These are phyloP conservation scores for Colletotrichum filicis DNA, from an alignment of 2,329 filamentous ascomycete genomes.

Conservation along the genomic window DNA sequence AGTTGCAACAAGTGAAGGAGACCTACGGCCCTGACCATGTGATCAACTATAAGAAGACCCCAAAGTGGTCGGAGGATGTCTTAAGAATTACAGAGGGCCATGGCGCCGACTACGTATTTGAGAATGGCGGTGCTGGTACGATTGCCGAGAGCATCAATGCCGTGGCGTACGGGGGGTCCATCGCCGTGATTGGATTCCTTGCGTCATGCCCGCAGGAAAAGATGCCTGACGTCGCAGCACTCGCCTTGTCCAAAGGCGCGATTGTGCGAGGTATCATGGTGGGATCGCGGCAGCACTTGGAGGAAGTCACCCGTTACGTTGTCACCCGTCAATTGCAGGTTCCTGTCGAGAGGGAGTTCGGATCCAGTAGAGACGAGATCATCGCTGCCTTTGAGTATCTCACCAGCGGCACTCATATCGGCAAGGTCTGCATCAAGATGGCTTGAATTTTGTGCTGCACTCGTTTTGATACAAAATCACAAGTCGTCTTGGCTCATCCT, in stretches of 20 bases:
- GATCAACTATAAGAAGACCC: constrained; percentile 60
- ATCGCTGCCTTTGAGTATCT: constrained; percentile 12
- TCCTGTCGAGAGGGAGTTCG: constrained; percentile 48
- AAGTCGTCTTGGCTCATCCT: neutral
- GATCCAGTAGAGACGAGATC: constrained; percentile 43
- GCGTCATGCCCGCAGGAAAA: constrained; percentile 37
- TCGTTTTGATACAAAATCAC: neutral
- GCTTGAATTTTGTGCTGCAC: neutral
- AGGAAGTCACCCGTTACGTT: constrained; percentile 47
- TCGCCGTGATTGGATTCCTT: constrained; percentile 58
- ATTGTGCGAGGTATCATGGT: constrained; percentile 48
- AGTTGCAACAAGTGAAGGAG: constrained; percentile 50
- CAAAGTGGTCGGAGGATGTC: constrained; percentile 57
- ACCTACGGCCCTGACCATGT: constrained; percentile 53
- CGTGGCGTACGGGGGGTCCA: constrained; percentile 55
- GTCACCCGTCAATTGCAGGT: constrained; percentile 38
- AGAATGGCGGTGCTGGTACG: constrained; percentile 53
- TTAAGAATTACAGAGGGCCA: constrained; percentile 53
- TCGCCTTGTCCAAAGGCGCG: constrained; percentile 42
- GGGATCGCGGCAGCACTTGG: constrained; percentile 47
- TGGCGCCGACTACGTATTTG: constrained; percentile 54
- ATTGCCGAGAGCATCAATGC: constrained; percentile 56
- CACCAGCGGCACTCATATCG: constrained; percentile 43
- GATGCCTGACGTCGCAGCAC: constrained; percentile 45
- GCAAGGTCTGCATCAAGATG: constrained; percentile 47